A percentile compares a stretch with the other conserved stretches of the same genome.
Evolutionary conservation across 2,329 filamentous ascomycete species (phyloP).

Genomic region (Xylariales sp.): DNA sequence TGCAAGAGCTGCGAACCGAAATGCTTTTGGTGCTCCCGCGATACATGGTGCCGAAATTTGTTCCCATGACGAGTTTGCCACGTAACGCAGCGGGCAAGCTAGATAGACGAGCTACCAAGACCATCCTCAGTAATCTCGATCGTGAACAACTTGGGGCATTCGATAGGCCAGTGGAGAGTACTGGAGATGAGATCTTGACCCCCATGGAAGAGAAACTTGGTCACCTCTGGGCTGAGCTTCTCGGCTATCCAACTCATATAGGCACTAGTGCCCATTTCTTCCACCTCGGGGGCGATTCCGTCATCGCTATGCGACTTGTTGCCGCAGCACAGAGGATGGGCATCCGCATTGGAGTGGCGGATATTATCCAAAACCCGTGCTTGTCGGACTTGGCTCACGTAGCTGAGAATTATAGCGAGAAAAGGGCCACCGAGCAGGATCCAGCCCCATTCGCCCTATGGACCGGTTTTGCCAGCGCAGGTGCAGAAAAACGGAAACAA

Average conservation of each 20-base stretch:
- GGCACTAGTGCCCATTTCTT: neutral
- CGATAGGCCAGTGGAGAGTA: slow-evolving; percentile 55
- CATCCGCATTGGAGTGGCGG: neutral
- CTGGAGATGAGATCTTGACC: slow-evolving; percentile 49
- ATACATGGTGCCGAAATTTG: slow-evolving; percentile 90
- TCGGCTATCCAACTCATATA: neutral
- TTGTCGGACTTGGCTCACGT: neutral
- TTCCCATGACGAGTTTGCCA: slow-evolving; percentile 83
- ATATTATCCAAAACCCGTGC: neutral
- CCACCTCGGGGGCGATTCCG: neutral
- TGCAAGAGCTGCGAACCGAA: slow-evolving; percentile 23
- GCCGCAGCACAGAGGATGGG: neutral
- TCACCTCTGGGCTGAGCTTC: slow-evolving; percentile 39
- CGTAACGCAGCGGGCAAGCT: slow-evolving; percentile 43
- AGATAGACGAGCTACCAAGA: neutral
- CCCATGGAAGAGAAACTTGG: slow-evolving; percentile 50
- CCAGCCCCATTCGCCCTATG: slow-evolving; percentile 56
- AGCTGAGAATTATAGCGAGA: neutral
- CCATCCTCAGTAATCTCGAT: neutral
- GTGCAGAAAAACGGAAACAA: slow-evolving; percentile 9
- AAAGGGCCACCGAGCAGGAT: slow-evolving; percentile 5
- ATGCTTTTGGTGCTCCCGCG: slow-evolving; percentile 67
- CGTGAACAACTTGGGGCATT: neutral
- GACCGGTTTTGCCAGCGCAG: slow-evolving; percentile 44
- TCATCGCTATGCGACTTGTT: neutral